phyloP scores from a whole-genome alignment of 2,329 filamentous ascomycete species.

The Penicillium sp. region DNA sequence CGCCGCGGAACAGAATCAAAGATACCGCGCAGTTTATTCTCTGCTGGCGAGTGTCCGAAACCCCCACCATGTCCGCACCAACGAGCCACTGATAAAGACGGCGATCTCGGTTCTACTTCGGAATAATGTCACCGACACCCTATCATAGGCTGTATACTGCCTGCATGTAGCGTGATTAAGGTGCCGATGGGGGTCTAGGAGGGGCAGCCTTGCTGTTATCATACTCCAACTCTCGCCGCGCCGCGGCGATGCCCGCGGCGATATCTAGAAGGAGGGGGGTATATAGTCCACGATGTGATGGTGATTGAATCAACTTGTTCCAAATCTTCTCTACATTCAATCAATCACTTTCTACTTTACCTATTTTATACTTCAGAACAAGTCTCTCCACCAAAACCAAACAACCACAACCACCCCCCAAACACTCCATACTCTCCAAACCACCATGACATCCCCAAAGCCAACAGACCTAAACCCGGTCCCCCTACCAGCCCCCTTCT shows the following conservation, averaged over 20 bases:
- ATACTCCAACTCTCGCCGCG: not conserved
- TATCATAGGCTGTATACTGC: not conserved
- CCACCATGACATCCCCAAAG: not conserved
- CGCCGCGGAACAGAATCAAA: not conserved
- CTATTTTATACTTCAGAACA: not conserved
- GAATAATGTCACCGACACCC: not conserved
- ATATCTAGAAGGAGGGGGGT: not conserved
- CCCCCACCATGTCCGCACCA: not conserved
- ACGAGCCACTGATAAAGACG: not conserved
- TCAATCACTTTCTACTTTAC: not conserved
- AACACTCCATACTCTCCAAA: not conserved
- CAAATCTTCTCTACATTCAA: not conserved
- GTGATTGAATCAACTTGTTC: not conserved
- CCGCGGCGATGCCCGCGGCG: conserved; percentile 3
- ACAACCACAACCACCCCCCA: not conserved
- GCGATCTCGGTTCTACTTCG: not conserved
- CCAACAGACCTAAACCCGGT: conserved; percentile 5
- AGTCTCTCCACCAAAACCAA: not conserved
- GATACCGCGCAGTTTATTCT: not conserved
- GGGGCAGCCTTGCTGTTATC: not conserved
- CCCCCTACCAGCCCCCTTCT: conserved; percentile 59
- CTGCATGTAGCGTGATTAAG: not conserved
- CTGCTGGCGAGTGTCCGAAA: not conserved
- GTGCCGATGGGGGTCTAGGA: not conserved
- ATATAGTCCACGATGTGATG: not conserved